Evolutionary conservation across 768 basidiomycete genomes (phyloP).

Genomic region (Naganishia kalamii): DNA sequence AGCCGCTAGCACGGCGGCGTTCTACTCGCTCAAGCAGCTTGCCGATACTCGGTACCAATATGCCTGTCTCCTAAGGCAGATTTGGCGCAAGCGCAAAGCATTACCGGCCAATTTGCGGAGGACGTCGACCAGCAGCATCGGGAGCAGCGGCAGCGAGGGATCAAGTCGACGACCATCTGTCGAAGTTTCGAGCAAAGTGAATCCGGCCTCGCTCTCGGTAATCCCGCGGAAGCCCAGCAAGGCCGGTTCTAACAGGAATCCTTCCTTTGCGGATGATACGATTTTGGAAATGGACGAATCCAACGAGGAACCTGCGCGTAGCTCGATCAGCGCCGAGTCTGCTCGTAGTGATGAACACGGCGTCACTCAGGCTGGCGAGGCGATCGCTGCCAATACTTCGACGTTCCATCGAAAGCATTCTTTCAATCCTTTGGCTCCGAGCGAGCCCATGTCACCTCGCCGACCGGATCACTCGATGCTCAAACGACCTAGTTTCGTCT

Average conservation of each 20-base stretch:
- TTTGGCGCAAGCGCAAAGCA: conserved; percentile 35
- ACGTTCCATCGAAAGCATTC: neutral
- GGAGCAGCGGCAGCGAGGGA: neutral
- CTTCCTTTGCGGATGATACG: conserved; percentile 9
- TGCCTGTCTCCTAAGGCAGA: conserved; percentile 37
- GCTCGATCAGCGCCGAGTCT: neutral
- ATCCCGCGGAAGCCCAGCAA: neutral
- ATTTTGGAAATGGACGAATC: neutral
- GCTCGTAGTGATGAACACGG: neutral
- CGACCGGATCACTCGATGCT: neutral
- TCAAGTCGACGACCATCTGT: neutral
- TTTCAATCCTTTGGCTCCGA: neutral
- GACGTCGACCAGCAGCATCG: neutral
- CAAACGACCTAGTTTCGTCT: conserved; percentile 9
- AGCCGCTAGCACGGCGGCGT: conserved; percentile 34
- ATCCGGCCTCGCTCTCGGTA: neutral
- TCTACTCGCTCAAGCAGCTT: conserved; percentile 38
- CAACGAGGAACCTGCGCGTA: neutral
- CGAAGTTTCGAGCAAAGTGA: neutral
- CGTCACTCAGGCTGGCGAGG: neutral
- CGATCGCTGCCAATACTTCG: neutral
- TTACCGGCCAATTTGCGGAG: neutral
- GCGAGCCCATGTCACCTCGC: conserved; percentile 4
- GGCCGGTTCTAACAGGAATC: neutral
- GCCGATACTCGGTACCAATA: conserved; percentile 38